phyloP scores from a whole-genome alignment of 2,329 filamentous ascomycete species.

The Bipolaris sorokiniana region DNA sequence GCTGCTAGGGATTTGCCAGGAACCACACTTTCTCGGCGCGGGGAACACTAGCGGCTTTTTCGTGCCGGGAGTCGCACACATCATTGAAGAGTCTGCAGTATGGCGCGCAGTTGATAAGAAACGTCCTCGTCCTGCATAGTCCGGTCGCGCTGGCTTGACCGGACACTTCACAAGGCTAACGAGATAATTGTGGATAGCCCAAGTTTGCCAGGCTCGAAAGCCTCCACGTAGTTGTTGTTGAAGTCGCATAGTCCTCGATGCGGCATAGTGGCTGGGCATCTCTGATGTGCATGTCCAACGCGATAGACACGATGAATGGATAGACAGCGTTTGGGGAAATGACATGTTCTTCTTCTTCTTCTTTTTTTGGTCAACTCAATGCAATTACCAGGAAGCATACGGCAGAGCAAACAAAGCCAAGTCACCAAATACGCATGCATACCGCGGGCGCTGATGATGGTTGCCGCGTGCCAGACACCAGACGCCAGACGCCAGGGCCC shows the following conservation, averaged over 20 bases:
- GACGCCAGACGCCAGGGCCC: conserved; percentile 30
- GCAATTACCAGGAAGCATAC: conserved; percentile 3
- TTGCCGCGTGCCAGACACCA: conserved; percentile 25
- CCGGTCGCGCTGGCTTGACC: not conserved
- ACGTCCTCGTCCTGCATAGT: not conserved
- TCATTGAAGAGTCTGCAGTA: conserved; percentile 22
- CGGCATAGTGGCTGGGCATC: conserved; percentile 20
- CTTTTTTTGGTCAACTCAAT: conserved; percentile 6
- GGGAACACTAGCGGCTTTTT: conserved; percentile 31
- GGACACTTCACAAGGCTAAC: not conserved
- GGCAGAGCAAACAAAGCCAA: conserved; percentile 7
- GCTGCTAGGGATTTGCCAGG: conserved; percentile 27
- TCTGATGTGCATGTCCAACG: conserved; percentile 8
- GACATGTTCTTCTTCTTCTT: not conserved
- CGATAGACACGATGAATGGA: conserved; percentile 4
- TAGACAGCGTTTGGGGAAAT: not conserved
- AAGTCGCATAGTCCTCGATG: conserved; percentile 18
- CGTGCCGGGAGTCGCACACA: conserved; percentile 21
- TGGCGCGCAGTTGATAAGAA: conserved; percentile 2
- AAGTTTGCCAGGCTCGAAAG: not conserved
- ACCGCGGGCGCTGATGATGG: conserved; percentile 22
- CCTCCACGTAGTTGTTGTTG: conserved; percentile 9
- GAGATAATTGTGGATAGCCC: conserved; percentile 4
- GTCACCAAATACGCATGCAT: conserved; percentile 21
- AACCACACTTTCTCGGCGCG: conserved; percentile 30